phyloP scores from a whole-genome alignment of 2,329 filamentous ascomycete genomes.

The Purpureocillium lavendulum region DNA sequence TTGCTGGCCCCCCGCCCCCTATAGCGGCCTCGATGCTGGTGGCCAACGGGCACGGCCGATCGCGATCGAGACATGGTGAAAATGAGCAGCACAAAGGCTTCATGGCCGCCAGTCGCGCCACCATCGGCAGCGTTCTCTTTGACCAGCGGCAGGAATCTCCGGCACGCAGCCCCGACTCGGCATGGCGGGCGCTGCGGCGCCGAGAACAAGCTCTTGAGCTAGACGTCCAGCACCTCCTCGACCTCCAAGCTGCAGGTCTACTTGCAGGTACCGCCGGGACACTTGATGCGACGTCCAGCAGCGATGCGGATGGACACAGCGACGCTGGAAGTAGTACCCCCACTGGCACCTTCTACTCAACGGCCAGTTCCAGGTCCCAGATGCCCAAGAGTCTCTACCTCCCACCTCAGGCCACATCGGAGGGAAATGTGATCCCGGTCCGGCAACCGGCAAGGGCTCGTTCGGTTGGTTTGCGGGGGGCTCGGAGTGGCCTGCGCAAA shows the following conservation, averaged over 20 bases:
- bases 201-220: constrained; percentile 36
- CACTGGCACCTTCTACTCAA: constrained; percentile 29
- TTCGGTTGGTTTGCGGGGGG: constrained; percentile 49
- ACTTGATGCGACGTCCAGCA: constrained; percentile 7
- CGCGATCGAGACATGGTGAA: constrained; percentile 9
- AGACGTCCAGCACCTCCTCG: constrained; percentile 39
- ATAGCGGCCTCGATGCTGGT: constrained; percentile 35
- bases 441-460: constrained; percentile 43
- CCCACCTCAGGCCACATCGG: constrained; percentile 24
- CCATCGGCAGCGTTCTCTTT: constrained; percentile 27
- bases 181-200: constrained; percentile 37
- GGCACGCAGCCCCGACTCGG: constrained; percentile 28
- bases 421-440: constrained; percentile 49
- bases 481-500: constrained; percentile 55
- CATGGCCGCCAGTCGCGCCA: constrained; percentile 3
- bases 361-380: constrained; percentile 28
- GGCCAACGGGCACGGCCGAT: constrained; percentile 5
- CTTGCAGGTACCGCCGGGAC: constrained; percentile 25
- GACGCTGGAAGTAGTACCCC: constrained; percentile 33
- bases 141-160: constrained; percentile 21
- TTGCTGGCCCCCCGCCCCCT: constrained; percentile 41
- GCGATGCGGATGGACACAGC: constrained; percentile 24
- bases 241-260: constrained; percentile 38
- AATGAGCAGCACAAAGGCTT: constrained; percentile 2
- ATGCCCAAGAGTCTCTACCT: constrained; percentile 34